phyloP scores from a whole-genome alignment of 108 stramenopile genomes.

The Seminavis robusta region DNA sequence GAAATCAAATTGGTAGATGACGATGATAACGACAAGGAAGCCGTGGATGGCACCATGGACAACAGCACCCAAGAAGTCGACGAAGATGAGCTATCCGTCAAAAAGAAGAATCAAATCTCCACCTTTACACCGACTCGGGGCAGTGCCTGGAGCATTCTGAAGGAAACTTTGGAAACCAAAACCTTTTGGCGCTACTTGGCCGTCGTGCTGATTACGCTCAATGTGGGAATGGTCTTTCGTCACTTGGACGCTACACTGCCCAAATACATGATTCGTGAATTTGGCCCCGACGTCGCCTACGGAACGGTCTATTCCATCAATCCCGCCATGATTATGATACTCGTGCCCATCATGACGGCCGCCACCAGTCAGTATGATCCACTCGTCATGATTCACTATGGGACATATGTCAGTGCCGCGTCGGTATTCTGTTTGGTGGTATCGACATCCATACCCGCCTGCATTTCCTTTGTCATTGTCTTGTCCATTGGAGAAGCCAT shows the following conservation, averaged over 20 bases:
- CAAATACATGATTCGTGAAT: constrained; percentile 80
- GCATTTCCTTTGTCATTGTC: constrained; percentile 59
- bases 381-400: constrained; percentile 72
- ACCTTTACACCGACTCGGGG: constrained; percentile 52
- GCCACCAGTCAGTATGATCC: constrained; percentile 60
- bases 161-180: constrained; percentile 40
- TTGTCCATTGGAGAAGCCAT: constrained; percentile 78
- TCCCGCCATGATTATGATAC: constrained; percentile 70
- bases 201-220: constrained; percentile 73
- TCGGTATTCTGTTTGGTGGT: constrained; percentile 69
- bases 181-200: constrained; percentile 77
- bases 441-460: constrained; percentile 63
- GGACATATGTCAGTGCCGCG: constrained; percentile 64
- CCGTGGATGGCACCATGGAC: constrained; percentile 5
- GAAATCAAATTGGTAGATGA: constrained; percentile 68
- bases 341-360: constrained; percentile 76
- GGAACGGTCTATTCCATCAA: constrained; percentile 80
- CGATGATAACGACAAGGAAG: constrained; percentile 5
- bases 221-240: constrained; percentile 81
- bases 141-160: constrained; percentile 38
- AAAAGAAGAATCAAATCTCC: too few species aligned
- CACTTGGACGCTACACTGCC: constrained; percentile 85
- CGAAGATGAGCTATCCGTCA: too few species aligned
- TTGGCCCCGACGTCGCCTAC: constrained; percentile 66
- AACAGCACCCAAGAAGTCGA: constrained; percentile 7